Evolutionary conservation across 2,329 filamentous ascomycete genomes (phyloP).

Genomic region (Aspergillus fijiensis): DNA sequence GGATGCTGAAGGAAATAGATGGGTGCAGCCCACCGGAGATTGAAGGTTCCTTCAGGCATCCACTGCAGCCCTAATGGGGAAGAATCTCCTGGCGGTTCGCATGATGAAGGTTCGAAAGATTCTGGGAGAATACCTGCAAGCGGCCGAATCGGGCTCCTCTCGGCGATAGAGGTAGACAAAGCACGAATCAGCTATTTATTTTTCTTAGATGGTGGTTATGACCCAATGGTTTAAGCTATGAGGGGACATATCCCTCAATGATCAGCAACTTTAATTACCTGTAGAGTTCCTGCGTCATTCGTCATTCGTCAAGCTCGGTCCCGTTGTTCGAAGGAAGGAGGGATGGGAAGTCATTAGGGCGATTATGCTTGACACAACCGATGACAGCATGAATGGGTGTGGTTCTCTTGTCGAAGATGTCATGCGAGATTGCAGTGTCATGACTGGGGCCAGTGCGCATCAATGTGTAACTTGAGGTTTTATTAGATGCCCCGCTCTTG

Average conservation of each 20-base stretch:
- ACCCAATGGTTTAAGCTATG: slow-evolving; percentile 16
- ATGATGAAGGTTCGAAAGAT: slow-evolving; percentile 5
- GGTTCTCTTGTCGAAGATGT: slow-evolving; percentile 5
- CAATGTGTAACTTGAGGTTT: slow-evolving; percentile 10
- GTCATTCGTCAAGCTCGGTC: slow-evolving; percentile 12
- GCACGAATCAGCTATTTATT: background rate
- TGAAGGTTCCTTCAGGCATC: slow-evolving; percentile 11
- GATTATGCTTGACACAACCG: background rate
- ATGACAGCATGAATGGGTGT: background rate
- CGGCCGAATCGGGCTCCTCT: slow-evolving; percentile 5
- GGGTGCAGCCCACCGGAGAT: slow-evolving; percentile 12
- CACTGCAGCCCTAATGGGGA: slow-evolving; percentile 7
- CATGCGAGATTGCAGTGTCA: slow-evolving; percentile 24
- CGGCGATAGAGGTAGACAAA: slow-evolving; percentile 3
- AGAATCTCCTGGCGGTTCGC: slow-evolving; percentile 1
- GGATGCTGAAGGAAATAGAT: background rate
- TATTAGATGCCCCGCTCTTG: slow-evolving; percentile 7
- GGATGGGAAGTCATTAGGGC: background rate
- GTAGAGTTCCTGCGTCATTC: slow-evolving; percentile 21
- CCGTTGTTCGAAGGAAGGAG: slow-evolving; percentile 10
- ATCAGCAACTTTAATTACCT: slow-evolving; percentile 24
- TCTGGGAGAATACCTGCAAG: slow-evolving; percentile 6
- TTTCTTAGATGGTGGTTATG: slow-evolving; percentile 1
- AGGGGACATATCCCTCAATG: slow-evolving; percentile 12
- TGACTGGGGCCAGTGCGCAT: slow-evolving; percentile 12